Evolutionary conservation across 2,329 filamentous ascomycete genomes (phyloP), one percentile per base, ranked within the genome.

Genomic region (Mycocentrospora acerina): DNA sequence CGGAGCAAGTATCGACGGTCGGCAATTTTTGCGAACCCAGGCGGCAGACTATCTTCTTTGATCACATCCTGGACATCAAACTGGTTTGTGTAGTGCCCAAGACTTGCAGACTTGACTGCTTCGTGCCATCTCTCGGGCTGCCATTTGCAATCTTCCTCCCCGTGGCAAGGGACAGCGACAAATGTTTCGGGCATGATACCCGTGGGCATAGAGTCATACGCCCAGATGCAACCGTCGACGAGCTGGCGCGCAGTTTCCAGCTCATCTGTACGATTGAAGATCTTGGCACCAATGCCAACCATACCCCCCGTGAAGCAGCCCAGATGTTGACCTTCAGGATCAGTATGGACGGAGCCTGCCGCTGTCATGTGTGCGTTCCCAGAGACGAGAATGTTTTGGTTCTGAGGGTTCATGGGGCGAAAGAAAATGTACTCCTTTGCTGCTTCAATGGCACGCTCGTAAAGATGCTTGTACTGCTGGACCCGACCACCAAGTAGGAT

Each of bases 361-460:
- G 77, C 74, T 31, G 61, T 71, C 3, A 58, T 58, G 1, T 62
- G 48, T 4, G 57, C 59, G 5, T 81, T 82, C 16, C 85, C 85
- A 0, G 86, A 80, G 44, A 93, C 81, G 7, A 93, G 75, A n/a
- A 93, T 79, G 43, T 91, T 80, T 35, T 79, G 79, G 36, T 79
- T 73, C 6, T 77, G 72, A 6, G 81, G 78, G 14, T 82, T 78
- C 80, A 93, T 85, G 1, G 90, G 89, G 4, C 85, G 79, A 68
- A 81, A 95, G 40, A 95, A 79, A 8, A 95, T 75, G 63, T 86
- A 78, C 48, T 88, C 76, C 50, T 86, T 85, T 24, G 85, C 80
- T 0, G 81, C 81, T 4, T 84, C 79, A 19, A 84, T 78, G 4
- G 82, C 78, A 40, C 79, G 79, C 41, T 84, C 75, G 60, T 94